Evolutionary conservation across 306 rosid species (phyloP).

Genomic region (Citrullus mucosospermus): DNA sequence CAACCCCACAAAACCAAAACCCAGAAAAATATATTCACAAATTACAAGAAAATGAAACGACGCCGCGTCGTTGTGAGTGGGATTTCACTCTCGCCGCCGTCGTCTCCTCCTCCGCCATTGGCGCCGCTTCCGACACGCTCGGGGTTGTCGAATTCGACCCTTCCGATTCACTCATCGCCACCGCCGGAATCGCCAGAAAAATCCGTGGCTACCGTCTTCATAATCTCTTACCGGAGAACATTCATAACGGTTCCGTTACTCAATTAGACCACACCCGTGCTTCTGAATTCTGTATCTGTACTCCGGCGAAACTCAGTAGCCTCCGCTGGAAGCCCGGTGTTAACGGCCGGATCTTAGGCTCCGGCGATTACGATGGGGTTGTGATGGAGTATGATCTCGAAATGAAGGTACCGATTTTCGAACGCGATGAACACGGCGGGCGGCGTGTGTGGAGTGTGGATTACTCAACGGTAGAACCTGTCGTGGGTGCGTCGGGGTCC

Average conservation of each 20-base stretch:
- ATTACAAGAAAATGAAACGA: background rate
- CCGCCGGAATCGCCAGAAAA: constrained; percentile 46
- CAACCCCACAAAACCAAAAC: background rate
- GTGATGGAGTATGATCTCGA: constrained; percentile 50
- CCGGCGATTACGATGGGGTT: constrained; percentile 60
- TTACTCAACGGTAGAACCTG: constrained; percentile 27
- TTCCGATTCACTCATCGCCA: constrained; percentile 29
- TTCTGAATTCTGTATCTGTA: constrained; percentile 31
- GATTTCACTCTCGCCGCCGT: constrained; percentile 26
- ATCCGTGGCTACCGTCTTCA: constrained; percentile 24
- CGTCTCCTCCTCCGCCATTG: constrained; percentile 20
- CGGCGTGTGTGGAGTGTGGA: constrained; percentile 59
- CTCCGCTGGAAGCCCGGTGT: constrained; percentile 43
- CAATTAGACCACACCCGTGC: constrained; percentile 27
- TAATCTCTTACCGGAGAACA: constrained; percentile 7
- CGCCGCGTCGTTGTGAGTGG: constrained; percentile 23
- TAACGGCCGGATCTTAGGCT: constrained; percentile 24
- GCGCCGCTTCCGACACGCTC: constrained; percentile 24
- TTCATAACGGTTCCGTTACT: background rate
- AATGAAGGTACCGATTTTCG: constrained; percentile 26
- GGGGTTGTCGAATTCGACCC: constrained; percentile 45
- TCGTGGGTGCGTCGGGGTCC: constrained; percentile 43
- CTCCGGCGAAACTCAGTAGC: constrained; percentile 60
- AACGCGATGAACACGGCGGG: constrained; percentile 63
- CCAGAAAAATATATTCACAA: background rate